These are phyloP conservation scores for Scedosporium aurantiacum DNA, from an alignment of 2,329 filamentous ascomycete genomes.

Conservation along the genomic window DNA sequence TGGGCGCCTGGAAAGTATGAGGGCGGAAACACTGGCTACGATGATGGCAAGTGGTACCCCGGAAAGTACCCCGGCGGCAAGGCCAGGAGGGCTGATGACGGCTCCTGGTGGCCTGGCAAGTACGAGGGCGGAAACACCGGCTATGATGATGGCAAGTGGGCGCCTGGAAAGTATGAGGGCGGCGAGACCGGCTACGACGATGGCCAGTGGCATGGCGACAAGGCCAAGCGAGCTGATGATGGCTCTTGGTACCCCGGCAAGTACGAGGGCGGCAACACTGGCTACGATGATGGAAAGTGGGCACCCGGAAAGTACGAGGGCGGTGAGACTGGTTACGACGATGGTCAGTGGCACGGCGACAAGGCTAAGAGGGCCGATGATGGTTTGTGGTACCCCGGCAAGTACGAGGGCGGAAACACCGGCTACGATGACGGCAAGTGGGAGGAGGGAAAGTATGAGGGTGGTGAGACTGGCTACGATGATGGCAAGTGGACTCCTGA, in stretches of 20 bases:
- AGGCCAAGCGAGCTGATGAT: conserved; percentile 1
- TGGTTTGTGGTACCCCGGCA: conserved; percentile 1
- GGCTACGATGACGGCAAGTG: no score
- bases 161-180: no score
- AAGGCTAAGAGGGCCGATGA: conserved; percentile 8
- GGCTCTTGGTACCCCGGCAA: conserved; percentile 6
- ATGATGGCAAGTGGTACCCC: conserved; percentile 7
- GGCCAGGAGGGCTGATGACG: conserved; percentile 8
- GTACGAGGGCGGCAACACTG: conserved; percentile 6
- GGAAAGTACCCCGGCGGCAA: conserved; percentile 9
- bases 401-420: conserved; percentile 6
- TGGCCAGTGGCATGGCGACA: no score
- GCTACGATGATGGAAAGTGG: conserved; percentile 6
- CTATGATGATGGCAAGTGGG: no score
- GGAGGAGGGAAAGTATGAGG: no score
- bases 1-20: no score
- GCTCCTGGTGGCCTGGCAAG: conserved; percentile 3
- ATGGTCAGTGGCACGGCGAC: conserved; percentile 7
- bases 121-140: conserved; percentile 4
- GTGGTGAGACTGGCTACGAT: no score
- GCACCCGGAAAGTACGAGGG: not conserved
- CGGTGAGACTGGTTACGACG: conserved; percentile 2
- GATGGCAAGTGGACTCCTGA: not conserved
- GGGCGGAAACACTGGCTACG: conserved; percentile 1
- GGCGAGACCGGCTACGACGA: no score